Evolutionary conservation across 2,329 filamentous ascomycete genomes (phyloP).

Genomic region (Aureobasidium sp.): DNA sequence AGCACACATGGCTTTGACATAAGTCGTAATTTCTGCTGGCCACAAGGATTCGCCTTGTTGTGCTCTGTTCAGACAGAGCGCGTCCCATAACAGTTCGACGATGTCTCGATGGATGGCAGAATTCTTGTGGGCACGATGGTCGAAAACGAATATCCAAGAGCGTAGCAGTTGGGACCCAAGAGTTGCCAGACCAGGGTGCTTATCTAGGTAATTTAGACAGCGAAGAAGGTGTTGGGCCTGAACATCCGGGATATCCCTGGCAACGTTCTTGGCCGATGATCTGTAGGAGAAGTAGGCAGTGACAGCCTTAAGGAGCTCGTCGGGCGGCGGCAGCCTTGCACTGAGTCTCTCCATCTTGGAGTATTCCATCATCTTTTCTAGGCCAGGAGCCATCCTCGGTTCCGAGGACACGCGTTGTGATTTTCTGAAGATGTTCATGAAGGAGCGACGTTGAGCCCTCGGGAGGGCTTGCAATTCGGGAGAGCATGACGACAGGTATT

Average conservation of each 20-base stretch:
- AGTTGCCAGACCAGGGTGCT: conserved; percentile 19
- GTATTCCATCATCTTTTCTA: conserved; percentile 64
- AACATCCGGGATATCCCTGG: conserved; percentile 50
- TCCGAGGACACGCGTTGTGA: conserved; percentile 52
- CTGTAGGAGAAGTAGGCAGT: conserved; percentile 49
- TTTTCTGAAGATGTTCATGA: conserved; percentile 57
- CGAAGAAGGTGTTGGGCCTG: conserved; percentile 56
- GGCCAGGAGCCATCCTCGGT: conserved; percentile 61
- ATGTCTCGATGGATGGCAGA: background rate
- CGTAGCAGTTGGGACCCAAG: background rate
- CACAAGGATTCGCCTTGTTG: too few species aligned
- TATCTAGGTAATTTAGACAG: conserved; percentile 56
- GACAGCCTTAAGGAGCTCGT: conserved; percentile 61
- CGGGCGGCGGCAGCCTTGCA: conserved; percentile 55
- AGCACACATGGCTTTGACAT: background rate
- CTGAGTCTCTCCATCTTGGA: conserved; percentile 55
- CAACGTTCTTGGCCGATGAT: conserved; percentile 30
- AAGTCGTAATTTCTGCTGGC: background rate
- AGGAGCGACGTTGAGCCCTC: conserved; percentile 43
- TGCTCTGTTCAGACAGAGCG: background rate
- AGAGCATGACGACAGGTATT: conserved; percentile 23
- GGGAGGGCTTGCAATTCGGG: background rate
- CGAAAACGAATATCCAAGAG: background rate
- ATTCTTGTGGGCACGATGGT: background rate
- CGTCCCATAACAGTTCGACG: background rate